Evolutionary conservation across 148 eudicot species (phyloP), one percentile per base, ranked within the genome.

Genomic region (Limonium bicolor): DNA sequence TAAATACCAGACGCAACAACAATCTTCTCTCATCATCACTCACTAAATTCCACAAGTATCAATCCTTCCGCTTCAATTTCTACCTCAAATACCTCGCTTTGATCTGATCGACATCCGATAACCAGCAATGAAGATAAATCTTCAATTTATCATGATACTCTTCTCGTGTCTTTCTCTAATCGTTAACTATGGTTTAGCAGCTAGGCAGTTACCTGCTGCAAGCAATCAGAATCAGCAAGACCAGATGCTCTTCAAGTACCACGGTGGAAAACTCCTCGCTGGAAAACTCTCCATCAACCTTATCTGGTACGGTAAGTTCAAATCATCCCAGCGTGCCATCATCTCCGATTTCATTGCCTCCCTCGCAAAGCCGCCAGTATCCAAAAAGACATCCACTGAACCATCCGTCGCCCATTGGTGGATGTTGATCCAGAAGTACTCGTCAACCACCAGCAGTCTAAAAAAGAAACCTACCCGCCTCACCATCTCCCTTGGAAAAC

Each of bases 281-380:
- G 78, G 78, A 15, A 46, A 46, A 26, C 56, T 68, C 25, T 17
- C 70, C 23, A 61, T 72, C 27, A 72, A 68, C 12, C 62, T 72
- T 0, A 68, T 72, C 6, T 72, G 73, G 78, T 72, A 72, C 51
- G 78, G 78, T 2, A 63, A 60, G 2, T 72, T 72, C 60, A 47
- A 38, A 21, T 58, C 77, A 0, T 14, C 63, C 7, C 77, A 72
- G 36, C 49, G 65, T 1, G 65, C 66, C 24, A 52, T 72, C 4
- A 31, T 72, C 28, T 52, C 72, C 6, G 77, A 72, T 27, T 72
- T 72, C 45, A 32, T 72, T 25, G 32, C 70, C 24, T 72, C 77
- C 2, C 28, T 72, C 3, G 59, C 65, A 4, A 41, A 55, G 16
- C n/a, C n/a, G n/a, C n/a, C n/a, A n/a, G n/a, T n/a, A n/a, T 1